phyloP scores from a whole-genome alignment of 129 eudicot species.

The Flaveria brownii region DNA sequence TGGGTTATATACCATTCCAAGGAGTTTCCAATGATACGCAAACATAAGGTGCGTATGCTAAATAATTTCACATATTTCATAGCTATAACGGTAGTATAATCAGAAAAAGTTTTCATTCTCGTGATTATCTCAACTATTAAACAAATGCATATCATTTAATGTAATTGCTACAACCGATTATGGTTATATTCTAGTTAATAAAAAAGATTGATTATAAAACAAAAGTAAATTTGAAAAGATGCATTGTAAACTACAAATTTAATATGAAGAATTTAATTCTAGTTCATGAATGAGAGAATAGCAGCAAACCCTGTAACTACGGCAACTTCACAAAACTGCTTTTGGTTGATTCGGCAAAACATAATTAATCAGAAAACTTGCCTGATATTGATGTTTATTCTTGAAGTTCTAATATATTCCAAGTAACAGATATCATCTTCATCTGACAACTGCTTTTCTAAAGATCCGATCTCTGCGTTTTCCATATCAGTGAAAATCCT shows the following conservation, averaged over 20 bases:
- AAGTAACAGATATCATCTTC: constrained; percentile 55
- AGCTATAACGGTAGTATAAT: too few relatives aligned
- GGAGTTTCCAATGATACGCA: too few relatives aligned
- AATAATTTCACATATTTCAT: too few relatives aligned
- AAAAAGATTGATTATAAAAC: too few relatives aligned
- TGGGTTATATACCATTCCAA: too few relatives aligned
- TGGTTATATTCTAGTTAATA: too few relatives aligned
- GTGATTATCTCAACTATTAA: too few relatives aligned
- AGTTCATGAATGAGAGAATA: not conserved
- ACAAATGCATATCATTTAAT: too few relatives aligned
- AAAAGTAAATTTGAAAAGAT: not conserved
- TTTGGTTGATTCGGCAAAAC: not conserved
- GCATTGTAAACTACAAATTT: not conserved
- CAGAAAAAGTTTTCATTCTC: too few relatives aligned
- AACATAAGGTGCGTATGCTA: too few relatives aligned
- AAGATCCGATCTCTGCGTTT: constrained; percentile 62
- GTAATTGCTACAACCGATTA: too few relatives aligned
- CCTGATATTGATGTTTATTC: constrained; percentile 94
- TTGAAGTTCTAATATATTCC: constrained; percentile 79
- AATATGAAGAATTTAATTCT: not conserved
- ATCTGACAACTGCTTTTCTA: constrained; percentile 51
- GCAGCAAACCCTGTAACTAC: constrained; percentile 13
- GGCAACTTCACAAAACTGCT: not conserved
- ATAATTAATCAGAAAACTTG: constrained; percentile 59
- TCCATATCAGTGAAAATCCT: constrained; percentile 74